These are phyloP conservation scores for Acanthamoeba healyi DNA, from an alignment of 208 protist species.

Conservation along the genomic window DNA sequence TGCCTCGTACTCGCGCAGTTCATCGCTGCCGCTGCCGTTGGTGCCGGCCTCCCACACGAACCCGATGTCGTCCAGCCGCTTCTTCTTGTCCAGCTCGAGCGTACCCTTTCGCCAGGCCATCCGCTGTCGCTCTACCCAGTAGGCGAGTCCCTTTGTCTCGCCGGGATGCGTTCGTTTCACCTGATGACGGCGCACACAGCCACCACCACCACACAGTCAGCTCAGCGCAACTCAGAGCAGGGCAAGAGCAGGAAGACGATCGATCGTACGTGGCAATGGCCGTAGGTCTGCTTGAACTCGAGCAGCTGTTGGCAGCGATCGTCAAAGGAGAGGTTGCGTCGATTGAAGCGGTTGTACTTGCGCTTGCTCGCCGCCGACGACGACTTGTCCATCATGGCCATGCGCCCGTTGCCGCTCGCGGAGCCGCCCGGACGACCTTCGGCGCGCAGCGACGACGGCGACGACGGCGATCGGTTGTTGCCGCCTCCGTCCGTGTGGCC, in stretches of 20 bases:
- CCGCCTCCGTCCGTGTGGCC: neutral
- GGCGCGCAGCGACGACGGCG: neutral
- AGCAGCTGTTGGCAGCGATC: slow-evolving; percentile 47
- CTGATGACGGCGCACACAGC: too few relatives aligned
- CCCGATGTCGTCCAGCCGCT: slow-evolving; percentile 45
- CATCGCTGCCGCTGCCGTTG: slow-evolving; percentile 7
- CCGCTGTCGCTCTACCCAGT: slow-evolving; percentile 27
- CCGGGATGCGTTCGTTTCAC: slow-evolving; percentile 44
- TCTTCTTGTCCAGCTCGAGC: slow-evolving; percentile 32
- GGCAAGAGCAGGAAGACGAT: too few relatives aligned
- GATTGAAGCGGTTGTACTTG: slow-evolving; percentile 60
- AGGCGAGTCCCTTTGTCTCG: slow-evolving; percentile 29
- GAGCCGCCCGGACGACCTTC: neutral
- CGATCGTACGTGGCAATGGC: slow-evolving; percentile 40
- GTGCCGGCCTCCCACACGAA: slow-evolving; percentile 49
- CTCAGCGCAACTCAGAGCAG: too few relatives aligned
- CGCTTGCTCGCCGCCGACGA: neutral
- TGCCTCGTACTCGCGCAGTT: neutral
- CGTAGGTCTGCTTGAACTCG: slow-evolving; percentile 30
- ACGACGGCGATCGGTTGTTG: neutral
- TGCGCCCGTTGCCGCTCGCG: neutral
- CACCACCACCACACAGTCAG: too few relatives aligned
- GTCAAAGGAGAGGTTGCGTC: slow-evolving; percentile 44
- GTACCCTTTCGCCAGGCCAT: slow-evolving; percentile 40
- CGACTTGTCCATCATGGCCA: slow-evolving; percentile 8